Conservation (phyloP, 225 moss, liverwort and hornwort genomes). For the Antitrichia curtipendula region DNA sequence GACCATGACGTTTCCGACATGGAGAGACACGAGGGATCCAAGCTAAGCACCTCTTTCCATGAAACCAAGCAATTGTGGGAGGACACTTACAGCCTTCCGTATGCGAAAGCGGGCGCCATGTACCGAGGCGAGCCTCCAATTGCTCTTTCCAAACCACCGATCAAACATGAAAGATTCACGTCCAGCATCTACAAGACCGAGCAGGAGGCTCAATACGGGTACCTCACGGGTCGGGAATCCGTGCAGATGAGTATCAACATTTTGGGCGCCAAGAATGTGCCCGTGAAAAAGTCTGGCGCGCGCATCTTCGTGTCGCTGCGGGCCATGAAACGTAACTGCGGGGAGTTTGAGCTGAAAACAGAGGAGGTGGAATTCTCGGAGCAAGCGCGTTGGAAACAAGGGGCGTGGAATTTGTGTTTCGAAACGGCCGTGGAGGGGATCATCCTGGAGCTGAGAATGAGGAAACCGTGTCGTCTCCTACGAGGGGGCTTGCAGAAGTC, state of each 20-base stretch:
- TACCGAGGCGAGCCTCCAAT: constrained; percentile 22
- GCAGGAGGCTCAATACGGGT: constrained; percentile 26
- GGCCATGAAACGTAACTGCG: constrained; percentile 2
- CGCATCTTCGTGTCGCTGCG: constrained; percentile 21
- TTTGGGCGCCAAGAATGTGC: constrained; percentile 24
- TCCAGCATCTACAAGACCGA: constrained; percentile 17
- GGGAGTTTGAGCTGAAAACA: constrained; percentile 28
- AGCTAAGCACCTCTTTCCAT: constrained; percentile 9
- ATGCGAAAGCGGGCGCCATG: constrained; percentile 28
- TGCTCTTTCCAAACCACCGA: not conserved
- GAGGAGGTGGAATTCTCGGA: constrained; percentile 11
- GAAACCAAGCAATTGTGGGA: constrained; percentile 35
- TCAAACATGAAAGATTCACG: constrained; percentile 1
- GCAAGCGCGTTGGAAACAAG: constrained; percentile 9
- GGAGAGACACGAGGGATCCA: constrained; percentile 21
- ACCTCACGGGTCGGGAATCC: constrained; percentile 8
- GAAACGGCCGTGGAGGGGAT: constrained; percentile 25
- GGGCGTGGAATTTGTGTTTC: constrained; percentile 7
- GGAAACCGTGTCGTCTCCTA: not conserved
- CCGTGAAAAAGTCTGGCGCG: not conserved
- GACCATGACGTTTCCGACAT: constrained; percentile 24
- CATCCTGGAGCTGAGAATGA: constrained; percentile 25
- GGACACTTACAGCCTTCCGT: constrained; percentile 20
- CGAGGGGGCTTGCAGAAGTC: constrained; percentile 13
- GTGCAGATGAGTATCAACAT: constrained; percentile 25